phyloP scores from a whole-genome alignment of 2,329 filamentous ascomycete species.

The Aureobasidium subglaciale region DNA sequence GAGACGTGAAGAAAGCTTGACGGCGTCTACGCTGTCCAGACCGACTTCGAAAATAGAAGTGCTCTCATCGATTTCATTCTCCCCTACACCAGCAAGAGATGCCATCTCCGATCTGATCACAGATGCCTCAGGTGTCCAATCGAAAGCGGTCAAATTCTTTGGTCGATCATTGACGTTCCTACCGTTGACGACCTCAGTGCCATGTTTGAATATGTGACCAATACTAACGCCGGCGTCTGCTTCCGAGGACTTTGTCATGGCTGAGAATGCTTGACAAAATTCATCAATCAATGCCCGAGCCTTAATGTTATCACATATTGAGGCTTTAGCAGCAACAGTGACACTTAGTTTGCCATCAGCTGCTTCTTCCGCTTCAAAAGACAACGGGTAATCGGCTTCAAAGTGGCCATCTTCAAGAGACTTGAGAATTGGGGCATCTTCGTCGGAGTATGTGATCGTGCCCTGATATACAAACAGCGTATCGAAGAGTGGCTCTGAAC shows the following conservation, averaged over 20 bases:
- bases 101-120: slow-evolving; percentile 57
- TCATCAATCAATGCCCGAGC: slow-evolving; percentile 36
- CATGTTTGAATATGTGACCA: neutral
- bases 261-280: slow-evolving; percentile 36
- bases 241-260: slow-evolving; percentile 31
- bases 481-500: slow-evolving; percentile 61
- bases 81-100: slow-evolving; percentile 48
- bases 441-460: neutral
- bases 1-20: slow-evolving; percentile 71
- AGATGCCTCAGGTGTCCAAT: slow-evolving; percentile 52
- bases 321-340: slow-evolving; percentile 53
- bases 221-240: slow-evolving; percentile 20
- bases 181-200: slow-evolving; percentile 15
- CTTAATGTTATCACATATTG: slow-evolving; percentile 31
- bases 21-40: slow-evolving; percentile 85
- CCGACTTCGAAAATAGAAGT: slow-evolving; percentile 74
- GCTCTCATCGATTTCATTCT: slow-evolving; percentile 46
- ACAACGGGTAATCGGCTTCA: slow-evolving; percentile 64
- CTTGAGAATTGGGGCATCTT: neutral
- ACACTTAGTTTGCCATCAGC: slow-evolving; percentile 44
- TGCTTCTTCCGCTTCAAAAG: slow-evolving; percentile 62
- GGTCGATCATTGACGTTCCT: slow-evolving; percentile 13
- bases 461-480: slow-evolving; percentile 76
- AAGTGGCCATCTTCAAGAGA: slow-evolving; percentile 12
- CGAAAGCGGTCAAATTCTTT: slow-evolving; percentile 36